Conservation (phyloP, 306 rosid genomes). For the Trifolium dubium region DNA sequence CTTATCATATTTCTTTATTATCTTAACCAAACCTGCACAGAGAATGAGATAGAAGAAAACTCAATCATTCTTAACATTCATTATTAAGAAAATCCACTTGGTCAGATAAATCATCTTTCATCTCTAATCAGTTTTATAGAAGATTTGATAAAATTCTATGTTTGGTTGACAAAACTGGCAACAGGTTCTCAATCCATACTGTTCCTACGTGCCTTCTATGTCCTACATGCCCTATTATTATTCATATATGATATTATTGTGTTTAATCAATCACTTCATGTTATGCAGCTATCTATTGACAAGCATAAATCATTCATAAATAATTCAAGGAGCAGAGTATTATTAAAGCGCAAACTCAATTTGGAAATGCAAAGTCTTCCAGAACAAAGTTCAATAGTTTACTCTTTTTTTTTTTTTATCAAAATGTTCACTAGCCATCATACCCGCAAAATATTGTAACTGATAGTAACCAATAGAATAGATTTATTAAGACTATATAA, state of each 20-base stretch:
- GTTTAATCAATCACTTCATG: constrained; percentile 9
- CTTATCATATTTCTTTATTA: constrained; percentile 90
- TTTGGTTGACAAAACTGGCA: neutral
- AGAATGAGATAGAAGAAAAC: constrained; percentile 13
- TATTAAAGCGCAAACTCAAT: neutral
- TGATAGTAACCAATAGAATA: constrained; percentile 12
- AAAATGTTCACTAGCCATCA: neutral
- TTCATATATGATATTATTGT: neutral
- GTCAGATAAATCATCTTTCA: neutral
- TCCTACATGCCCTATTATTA: neutral
- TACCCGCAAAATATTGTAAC: neutral
- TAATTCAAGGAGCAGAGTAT: constrained; percentile 12
- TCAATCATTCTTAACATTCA: constrained; percentile 24
- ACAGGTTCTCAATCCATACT: neutral
- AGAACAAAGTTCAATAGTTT: neutral
- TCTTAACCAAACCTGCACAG: constrained; percentile 66
- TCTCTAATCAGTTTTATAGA: neutral
- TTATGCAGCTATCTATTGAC: constrained; percentile 11
- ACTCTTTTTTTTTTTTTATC: neutral
- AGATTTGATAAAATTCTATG: neutral
- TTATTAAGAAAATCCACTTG: neutral
- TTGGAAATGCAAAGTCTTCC: neutral
- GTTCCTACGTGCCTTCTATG: neutral
- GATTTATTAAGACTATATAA: neutral
- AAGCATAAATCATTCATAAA: neutral